Evolutionary conservation across 306 rosid genomes (phyloP), one percentile per base, ranked within the genome.

Genomic region (Vigna mungo): DNA sequence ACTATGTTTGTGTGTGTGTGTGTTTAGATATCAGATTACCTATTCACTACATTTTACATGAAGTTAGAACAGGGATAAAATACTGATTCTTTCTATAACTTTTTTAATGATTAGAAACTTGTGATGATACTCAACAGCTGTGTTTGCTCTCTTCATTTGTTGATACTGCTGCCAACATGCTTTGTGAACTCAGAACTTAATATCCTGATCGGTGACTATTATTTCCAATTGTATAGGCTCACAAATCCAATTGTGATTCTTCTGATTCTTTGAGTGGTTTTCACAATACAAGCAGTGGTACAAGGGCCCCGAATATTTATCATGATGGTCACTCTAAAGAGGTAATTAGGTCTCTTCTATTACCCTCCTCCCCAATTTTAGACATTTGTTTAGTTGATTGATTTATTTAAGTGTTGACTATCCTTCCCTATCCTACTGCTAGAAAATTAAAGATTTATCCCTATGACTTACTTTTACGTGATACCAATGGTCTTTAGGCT

Each of bases 191-290:
- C 60, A 23, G 23, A 13, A 48, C 44, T 54, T 20, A 72, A 64
- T 53, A 53, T 54, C 44, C 62, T 64, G 74, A 73, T 63, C 32
- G 32, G 77, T 81, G 77, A 68, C 81, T 68, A 61, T 60, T 44
- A 30, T 68, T 41, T 68, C 55, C 17, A 9, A 59, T 60, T 62
- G 56, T 48, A 61, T 68, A 81, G 85, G 72, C 60, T 75, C 77
- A 49, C 41, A 76, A 81, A 81, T 64, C 83, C 62, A 78, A 74
- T 34, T 76, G 56, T 43, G 70, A 79, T 13, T 79, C 83, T 21
- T 74, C 77, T 59, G 80, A 68, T 74, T 74, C 69, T 68, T 61
- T 83, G 59, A 74, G 75, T 18, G 81, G 68, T 60, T 68, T 80
- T 68, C 83, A 41, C 71, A 68, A 20, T 53, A 43, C 83, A 69